Evolutionary conservation across 345 rosid species (phyloP), one percentile per base, ranked within the genome.

Genomic region (Brassica rapa): DNA sequence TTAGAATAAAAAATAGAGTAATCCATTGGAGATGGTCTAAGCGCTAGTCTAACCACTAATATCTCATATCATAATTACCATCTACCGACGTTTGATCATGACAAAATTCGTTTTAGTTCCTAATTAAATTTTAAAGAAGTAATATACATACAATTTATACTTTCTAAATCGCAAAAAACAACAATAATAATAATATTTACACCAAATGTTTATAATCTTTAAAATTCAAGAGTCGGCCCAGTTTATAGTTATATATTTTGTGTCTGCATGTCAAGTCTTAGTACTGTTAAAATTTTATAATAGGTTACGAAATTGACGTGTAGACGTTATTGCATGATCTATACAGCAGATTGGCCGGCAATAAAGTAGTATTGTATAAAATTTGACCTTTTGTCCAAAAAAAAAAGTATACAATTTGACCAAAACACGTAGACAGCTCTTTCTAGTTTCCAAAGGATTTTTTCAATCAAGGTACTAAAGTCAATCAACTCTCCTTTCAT

Each of bases 381-480:
- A 8, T 41, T 57, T 66, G 77, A 65, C 61, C 7, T 27, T 27
- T 27, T 27, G 29, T 27, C 29, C 29, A 27, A 27, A 27, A 27
- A 27, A 24, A 27, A 27, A 27, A 27, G 29, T 27, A 27, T 27
- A 35, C 64, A 60, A 8, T 41, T 57, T 66, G 77, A 65, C 61
- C 7, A 60, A 65, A 56, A 57, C 66, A 27, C 6, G 37, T 62
- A 25, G 16, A 62, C 41, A 57, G 10, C 77, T 66, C 66, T 55
- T 49, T 65, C 67, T 56, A 19, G 76, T 12, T 56, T 56, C 76
- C 61, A 65, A 71, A 37, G 63, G 66, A 35, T 68, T 67, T 37
- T 67, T 25, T 19, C 56, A 62, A 62, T 15, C 66, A 71, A 6
- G n/a, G 24, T 15, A 1, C 3, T 29, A 71, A 66, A 78, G 77